Evolutionary conservation across 164 flowering plant genomes (phyloP), one percentile per base, ranked within the genome.

Genomic region (Cinnamomum micranthum): DNA sequence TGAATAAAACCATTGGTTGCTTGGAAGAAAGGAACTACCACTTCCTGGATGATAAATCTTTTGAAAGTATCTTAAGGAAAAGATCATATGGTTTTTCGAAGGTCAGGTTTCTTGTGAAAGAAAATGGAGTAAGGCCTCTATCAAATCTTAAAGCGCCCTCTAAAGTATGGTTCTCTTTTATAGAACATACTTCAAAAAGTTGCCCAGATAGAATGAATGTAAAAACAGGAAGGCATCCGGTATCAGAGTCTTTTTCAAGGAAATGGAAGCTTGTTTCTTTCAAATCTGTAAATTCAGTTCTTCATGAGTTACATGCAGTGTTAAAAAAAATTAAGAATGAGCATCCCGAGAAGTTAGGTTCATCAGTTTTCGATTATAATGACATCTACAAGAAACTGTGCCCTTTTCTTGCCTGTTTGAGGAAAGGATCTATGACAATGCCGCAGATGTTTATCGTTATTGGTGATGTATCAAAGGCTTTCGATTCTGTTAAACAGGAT

Each of bases 401-500:
- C 74, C 87, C 91, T 2, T 87, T 91, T 85, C 71, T 88, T 65
- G 35, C 75, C 71, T 66, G 80, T 68, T 76, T 91, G 78, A 94
- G 84, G 78, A 80, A 76, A 25, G 78, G 79, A 27, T 78, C 78
- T 24, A 47, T 19, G 24, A 41, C 35, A 28, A 66, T 82, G 71
- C 91, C 92, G 68, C 78, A 51, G 60, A 76, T 87, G 3, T 93
- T 78, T 78, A 51, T 96, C 70, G 91, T 94, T 31, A 83, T 86
- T 78, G 76, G 94, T 75, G 99, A 96, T 87, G 97, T 96, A 51
- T 81, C 77, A 14, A 92, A 88, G 79, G 99, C 99, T 68, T 96
- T 89, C 85, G 99, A 96, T 83, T 84, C 94, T 28, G 73, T 96
- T 50, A 79, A 88, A 75, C 99, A 96, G 75, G 89, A 92, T 79